These are phyloP conservation scores for Pythium phragmiticola DNA, from an alignment of 352 stramenopile species.

Conservation along the genomic window DNA sequence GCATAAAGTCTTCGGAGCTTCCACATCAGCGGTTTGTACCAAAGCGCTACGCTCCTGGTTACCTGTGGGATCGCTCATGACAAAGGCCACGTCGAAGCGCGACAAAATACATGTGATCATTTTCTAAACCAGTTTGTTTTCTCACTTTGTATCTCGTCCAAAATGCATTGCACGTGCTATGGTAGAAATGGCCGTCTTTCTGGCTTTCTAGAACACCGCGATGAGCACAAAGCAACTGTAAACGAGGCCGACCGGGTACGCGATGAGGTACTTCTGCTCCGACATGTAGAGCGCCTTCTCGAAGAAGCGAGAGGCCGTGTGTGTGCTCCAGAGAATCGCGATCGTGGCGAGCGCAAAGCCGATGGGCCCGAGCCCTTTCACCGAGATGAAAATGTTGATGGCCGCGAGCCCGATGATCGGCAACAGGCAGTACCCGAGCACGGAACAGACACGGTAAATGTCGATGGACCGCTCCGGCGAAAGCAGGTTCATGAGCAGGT, in stretches of 20 bases:
- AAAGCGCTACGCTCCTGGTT: too few species aligned
- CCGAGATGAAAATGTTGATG: constrained; percentile 90
- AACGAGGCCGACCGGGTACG: constrained; percentile 95
- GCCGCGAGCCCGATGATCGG: constrained; percentile 95
- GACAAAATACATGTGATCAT: constrained; percentile 6
- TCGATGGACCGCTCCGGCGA: constrained; percentile 84
- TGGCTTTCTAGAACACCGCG: constrained; percentile 95
- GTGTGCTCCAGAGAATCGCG: constrained; percentile 94
- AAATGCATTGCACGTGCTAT: not conserved
- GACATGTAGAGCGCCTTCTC: constrained; percentile 95
- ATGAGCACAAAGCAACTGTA: constrained; percentile 99
- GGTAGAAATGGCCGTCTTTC: not conserved
- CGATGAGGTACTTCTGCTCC: constrained; percentile 97
- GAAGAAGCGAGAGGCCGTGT: constrained; percentile 94
- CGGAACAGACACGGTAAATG: constrained; percentile 92
- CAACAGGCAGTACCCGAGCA: constrained; percentile 97
- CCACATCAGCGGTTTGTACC: not conserved
- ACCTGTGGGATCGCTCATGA: not conserved
- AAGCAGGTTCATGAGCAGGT: constrained; percentile 96
- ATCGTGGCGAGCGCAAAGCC: constrained; percentile 88
- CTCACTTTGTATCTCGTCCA: not conserved
- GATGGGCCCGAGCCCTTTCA: constrained; percentile 71
- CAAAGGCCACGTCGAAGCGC: not conserved
- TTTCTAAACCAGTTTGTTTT: not conserved
- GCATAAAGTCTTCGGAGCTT: constrained; percentile 27